phyloP scores from a whole-genome alignment of 441 rosid species.

The Raphanus hybrid region DNA sequence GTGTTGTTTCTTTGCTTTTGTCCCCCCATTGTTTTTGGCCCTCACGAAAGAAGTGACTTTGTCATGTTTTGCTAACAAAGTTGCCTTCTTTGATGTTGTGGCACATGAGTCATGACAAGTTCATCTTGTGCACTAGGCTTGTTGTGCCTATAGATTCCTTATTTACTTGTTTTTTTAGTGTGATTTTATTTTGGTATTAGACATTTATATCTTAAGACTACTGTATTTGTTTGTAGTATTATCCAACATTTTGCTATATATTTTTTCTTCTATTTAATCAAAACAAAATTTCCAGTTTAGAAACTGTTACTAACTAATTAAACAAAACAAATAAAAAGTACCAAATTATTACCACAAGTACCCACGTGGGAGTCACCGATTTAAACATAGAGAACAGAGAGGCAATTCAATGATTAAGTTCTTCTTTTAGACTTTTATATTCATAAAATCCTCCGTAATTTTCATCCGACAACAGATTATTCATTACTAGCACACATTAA shows the following conservation, averaged over 20 bases:
- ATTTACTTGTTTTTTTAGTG: not conserved
- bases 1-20: constrained; percentile 4
- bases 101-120: constrained; percentile 6
- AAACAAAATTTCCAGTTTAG: not conserved
- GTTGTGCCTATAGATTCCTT: constrained; percentile 11
- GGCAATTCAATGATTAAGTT: constrained; percentile 26
- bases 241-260: not conserved
- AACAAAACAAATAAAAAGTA: not conserved
- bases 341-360: constrained; percentile 16
- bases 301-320: not conserved
- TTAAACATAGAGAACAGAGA: not conserved
- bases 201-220: not conserved
- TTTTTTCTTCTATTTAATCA: too few species aligned
- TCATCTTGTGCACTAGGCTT: constrained; percentile 28
- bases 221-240: not conserved
- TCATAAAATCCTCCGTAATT: not conserved
- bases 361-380: constrained; percentile 31
- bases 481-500: constrained; percentile 5
- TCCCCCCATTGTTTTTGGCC: constrained; percentile 5
- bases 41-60: constrained; percentile 17
- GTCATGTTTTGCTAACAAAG: constrained; percentile 5
- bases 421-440: not conserved
- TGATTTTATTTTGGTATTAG: constrained; percentile 13
- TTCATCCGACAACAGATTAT: not conserved
- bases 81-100: not conserved